Evolutionary conservation across 345 rosid species (phyloP).

Genomic region (Eucalyptus cladocalyx): DNA sequence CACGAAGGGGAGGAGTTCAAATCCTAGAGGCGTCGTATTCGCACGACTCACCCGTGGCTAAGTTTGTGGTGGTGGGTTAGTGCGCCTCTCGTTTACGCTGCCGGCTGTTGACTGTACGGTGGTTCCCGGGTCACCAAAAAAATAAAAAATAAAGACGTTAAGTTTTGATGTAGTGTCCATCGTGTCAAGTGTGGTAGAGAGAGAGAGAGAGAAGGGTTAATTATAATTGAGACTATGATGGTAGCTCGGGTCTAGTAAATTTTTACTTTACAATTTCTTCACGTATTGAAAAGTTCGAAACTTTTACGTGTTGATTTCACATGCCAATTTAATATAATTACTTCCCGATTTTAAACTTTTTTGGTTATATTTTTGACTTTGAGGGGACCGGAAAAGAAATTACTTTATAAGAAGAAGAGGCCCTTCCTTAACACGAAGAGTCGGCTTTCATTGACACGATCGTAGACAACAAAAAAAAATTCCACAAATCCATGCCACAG

Average conservation of each 20-base stretch:
- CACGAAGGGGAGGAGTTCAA: too few relatives aligned
- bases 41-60: too few relatives aligned
- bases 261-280: background rate
- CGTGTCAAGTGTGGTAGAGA: background rate
- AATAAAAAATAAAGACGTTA: background rate
- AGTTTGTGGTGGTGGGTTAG: too few relatives aligned
- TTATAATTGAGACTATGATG: background rate
- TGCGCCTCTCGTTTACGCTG: too few relatives aligned
- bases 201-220: too few relatives aligned
- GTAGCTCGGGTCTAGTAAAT: rapidly evolving
- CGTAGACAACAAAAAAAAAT: background rate
- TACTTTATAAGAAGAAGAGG: background rate
- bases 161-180: background rate
- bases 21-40: too few relatives aligned
- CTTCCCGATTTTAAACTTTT: too few relatives aligned
- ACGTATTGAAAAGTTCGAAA: too few relatives aligned
- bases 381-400: background rate
- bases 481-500: background rate
- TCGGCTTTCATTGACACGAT: background rate
- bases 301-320: background rate
- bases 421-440: background rate
- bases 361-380: background rate
- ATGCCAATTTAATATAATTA: background rate
- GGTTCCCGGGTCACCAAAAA: too few relatives aligned
- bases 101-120: too few relatives aligned